A percentile compares a stretch with the other conserved stretches of the same genome.
phyloP scores from a whole-genome alignment of 495 filamentous ascomycete species.

The Penicillium taxi region DNA sequence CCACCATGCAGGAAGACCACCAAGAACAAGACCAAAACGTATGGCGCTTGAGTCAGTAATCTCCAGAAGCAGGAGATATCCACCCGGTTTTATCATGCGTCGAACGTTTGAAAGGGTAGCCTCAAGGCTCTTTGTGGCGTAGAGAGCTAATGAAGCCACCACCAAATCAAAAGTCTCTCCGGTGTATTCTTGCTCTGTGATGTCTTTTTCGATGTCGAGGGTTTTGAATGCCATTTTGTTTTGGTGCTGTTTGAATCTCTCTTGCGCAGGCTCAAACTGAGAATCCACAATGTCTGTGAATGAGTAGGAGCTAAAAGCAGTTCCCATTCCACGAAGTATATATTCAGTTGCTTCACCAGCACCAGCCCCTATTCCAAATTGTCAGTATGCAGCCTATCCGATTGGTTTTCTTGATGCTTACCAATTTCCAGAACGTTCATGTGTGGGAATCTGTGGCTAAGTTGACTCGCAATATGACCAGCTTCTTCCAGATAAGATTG shows the following conservation, averaged over 20 bases:
- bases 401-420: neutral
- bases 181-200: constrained; percentile 36
- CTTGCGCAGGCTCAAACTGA: constrained; percentile 29
- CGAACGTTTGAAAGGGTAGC: constrained; percentile 18
- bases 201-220: constrained; percentile 35
- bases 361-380: constrained; percentile 12
- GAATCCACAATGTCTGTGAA: constrained; percentile 44
- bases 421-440: constrained; percentile 33
- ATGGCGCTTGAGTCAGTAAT: constrained; percentile 28
- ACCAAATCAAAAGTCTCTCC: constrained; percentile 43
- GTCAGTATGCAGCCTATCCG: neutral
- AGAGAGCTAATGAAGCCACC: constrained; percentile 17
- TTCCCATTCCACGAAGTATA: constrained; percentile 15
- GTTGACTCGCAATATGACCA: constrained; percentile 19
- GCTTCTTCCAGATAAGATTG: constrained; percentile 12
- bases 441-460: constrained; percentile 27
- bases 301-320: constrained; percentile 31
- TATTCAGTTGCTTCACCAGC: constrained; percentile 38
- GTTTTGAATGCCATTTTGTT: constrained; percentile 37
- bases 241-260: constrained; percentile 11
- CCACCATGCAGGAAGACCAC: constrained; percentile 47
- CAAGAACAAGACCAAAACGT: constrained; percentile 26
- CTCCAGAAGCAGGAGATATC: constrained; percentile 43
- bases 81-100: constrained; percentile 46
- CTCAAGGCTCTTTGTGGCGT: constrained; percentile 20